These are phyloP conservation scores for Candida methanosorbosa DNA, from an alignment of 805 yeast genomes.

Conservation along the genomic window DNA sequence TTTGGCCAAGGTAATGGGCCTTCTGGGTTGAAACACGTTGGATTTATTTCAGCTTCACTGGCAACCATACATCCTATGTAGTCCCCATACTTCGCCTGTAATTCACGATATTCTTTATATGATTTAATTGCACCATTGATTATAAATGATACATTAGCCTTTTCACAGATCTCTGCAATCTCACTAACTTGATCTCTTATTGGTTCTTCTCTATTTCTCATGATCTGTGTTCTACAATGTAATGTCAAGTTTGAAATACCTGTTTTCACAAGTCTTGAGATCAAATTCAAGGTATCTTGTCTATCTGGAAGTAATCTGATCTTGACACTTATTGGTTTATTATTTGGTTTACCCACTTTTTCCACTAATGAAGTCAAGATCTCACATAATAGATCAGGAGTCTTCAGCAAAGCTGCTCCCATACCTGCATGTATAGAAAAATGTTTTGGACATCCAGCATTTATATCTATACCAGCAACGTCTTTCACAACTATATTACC, in stretches of 20 bases:
- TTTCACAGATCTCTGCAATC: conserved; percentile 53
- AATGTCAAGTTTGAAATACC: conserved; percentile 83
- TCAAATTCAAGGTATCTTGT: conserved; percentile 52
- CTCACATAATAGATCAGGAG: conserved; percentile 70
- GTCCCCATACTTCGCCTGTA: conserved; percentile 46
- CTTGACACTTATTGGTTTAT: conserved; percentile 83
- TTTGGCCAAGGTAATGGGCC: conserved; percentile 45
- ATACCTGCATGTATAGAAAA: conserved; percentile 91
- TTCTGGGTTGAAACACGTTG: conserved; percentile 53
- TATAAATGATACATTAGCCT: conserved; percentile 58
- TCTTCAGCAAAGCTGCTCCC: conserved; percentile 88
- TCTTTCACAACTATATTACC: conserved; percentile 74
- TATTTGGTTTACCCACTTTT: conserved; percentile 69
- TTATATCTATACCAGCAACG: conserved; percentile 88
- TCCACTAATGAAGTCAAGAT: conserved; percentile 64
- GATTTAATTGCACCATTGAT: conserved; percentile 72
- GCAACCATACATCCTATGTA: conserved; percentile 93
- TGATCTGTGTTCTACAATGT: conserved; percentile 82
- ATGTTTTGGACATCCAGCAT: conserved; percentile 97
- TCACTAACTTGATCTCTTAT: conserved; percentile 58
- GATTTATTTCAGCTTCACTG: conserved; percentile 79
- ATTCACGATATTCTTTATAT: conserved; percentile 39
- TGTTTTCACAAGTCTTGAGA: conserved; percentile 51
- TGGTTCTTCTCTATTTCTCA: conserved; percentile 85
- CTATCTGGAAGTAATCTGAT: conserved; percentile 67